A percentile compares a stretch with the other conserved stretches of the same genome.
phyloP scores from a whole-genome alignment of 768 basidiomycete species.

The Neoboletus magnificus region DNA sequence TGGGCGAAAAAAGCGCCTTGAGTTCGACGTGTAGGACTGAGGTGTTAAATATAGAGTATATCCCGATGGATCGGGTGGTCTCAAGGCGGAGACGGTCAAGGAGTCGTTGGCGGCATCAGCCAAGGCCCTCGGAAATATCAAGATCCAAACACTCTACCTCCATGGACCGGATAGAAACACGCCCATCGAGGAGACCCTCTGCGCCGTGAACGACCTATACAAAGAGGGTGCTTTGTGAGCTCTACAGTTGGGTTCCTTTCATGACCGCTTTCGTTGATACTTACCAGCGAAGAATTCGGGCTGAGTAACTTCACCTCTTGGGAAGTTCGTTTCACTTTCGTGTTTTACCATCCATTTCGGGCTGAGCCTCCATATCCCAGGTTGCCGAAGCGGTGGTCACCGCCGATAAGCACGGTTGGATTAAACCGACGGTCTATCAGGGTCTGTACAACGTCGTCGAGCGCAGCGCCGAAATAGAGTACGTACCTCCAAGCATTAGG shows the following conservation, averaged over 20 bases:
- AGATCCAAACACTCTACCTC: slow-evolving; percentile 4
- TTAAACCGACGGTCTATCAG: slow-evolving; percentile 49
- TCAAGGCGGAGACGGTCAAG: not conserved
- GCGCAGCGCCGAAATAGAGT: slow-evolving; percentile 22
- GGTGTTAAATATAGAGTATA: slow-evolving; percentile 24
- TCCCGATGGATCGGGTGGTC: slow-evolving; percentile 21
- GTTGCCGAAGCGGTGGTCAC: slow-evolving; percentile 45
- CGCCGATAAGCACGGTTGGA: slow-evolving; percentile 44
- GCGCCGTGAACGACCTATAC: slow-evolving; percentile 46
- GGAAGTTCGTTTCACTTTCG: slow-evolving; percentile 22
- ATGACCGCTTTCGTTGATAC: not conserved
- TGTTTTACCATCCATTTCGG: not conserved
- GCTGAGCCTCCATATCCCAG: not conserved
- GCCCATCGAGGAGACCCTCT: slow-evolving; percentile 45
- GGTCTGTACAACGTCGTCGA: slow-evolving; percentile 48
- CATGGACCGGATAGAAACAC: slow-evolving; percentile 42
- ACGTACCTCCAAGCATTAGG: not conserved
- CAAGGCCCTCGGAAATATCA: not conserved
- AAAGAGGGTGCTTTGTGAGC: slow-evolving; percentile 49
- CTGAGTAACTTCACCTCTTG: slow-evolving; percentile 24
- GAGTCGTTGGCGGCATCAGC: not conserved
- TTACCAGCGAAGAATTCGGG: slow-evolving; percentile 11
- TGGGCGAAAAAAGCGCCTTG: not conserved
- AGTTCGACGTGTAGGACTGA: not conserved
- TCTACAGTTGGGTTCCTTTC: not conserved